These are phyloP conservation scores for Pholiota microspora DNA, from an alignment of 768 basidiomycete species.

Conservation along the genomic window DNA sequence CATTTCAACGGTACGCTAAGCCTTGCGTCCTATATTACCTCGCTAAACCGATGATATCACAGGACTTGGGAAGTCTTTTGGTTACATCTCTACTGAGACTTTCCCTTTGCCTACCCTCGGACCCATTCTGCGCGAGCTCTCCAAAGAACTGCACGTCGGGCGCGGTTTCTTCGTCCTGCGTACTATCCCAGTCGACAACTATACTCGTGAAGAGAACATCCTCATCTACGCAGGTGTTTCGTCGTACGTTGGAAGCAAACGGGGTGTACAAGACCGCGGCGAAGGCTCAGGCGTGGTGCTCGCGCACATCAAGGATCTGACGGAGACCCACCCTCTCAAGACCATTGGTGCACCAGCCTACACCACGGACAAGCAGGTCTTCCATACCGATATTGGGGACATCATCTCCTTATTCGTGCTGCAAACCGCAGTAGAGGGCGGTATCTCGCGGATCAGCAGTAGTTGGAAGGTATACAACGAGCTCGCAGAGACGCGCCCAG, in stretches of 20 bases:
- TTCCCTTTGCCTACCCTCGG: slow-evolving; percentile 45
- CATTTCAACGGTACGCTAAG: slow-evolving; percentile 28
- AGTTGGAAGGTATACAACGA: slow-evolving; percentile 45
- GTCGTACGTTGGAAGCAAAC: slow-evolving; percentile 15
- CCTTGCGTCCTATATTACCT: not conserved
- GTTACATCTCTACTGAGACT: slow-evolving; percentile 28
- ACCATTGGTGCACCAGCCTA: slow-evolving; percentile 44
- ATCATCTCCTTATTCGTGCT: slow-evolving; percentile 42
- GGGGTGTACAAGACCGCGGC: slow-evolving; percentile 19
- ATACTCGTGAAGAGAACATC: slow-evolving; percentile 37
- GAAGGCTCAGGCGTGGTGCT: slow-evolving; percentile 29
- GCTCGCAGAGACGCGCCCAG: slow-evolving; percentile 44
- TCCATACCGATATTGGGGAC: slow-evolving; percentile 44
- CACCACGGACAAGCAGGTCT: slow-evolving; percentile 48
- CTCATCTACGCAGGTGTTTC: slow-evolving; percentile 40
- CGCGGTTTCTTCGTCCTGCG: slow-evolving; percentile 48
- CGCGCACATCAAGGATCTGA: slow-evolving; percentile 46
- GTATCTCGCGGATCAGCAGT: slow-evolving; percentile 43
- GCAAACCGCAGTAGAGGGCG: slow-evolving; percentile 40
- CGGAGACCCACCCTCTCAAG: slow-evolving; percentile 31
- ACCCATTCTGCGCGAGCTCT: slow-evolving; percentile 30
- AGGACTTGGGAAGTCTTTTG: slow-evolving; percentile 27
- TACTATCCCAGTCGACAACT: slow-evolving; percentile 40
- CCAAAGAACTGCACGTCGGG: slow-evolving; percentile 38
- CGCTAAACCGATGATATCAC: not conserved